Conservation (phyloP, 1,284 basidiomycete genomes). For the Irpex rosettiformis region DNA sequence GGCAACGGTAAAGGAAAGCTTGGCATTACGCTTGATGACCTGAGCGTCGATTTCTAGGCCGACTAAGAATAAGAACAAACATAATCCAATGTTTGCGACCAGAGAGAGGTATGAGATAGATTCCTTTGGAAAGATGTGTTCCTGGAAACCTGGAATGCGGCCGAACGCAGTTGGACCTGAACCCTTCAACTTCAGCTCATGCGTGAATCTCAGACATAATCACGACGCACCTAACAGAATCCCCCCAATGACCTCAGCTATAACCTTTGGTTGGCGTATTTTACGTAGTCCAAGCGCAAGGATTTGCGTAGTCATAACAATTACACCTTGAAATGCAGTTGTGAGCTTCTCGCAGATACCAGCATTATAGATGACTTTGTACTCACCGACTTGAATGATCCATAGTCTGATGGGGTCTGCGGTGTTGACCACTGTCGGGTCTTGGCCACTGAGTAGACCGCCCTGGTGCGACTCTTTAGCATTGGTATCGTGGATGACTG, state of each 20-base stretch:
- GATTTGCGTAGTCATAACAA: conserved; percentile 77
- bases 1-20: conserved; percentile 50
- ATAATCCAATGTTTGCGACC: conserved; percentile 90
- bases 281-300: conserved; percentile 69
- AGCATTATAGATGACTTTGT: neutral
- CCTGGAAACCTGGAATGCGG: conserved; percentile 74
- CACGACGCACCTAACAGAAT: conserved; percentile 67
- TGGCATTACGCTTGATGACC: conserved; percentile 77
- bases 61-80: conserved; percentile 90
- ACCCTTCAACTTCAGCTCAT: neutral
- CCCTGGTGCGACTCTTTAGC: conserved; percentile 42
- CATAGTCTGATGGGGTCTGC: conserved; percentile 81
- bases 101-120: conserved; percentile 82
- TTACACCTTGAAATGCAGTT: conserved; percentile 49
- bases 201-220: neutral
- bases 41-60: conserved; percentile 86
- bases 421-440: conserved; percentile 64
- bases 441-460: conserved; percentile 67
- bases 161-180: conserved; percentile 76
- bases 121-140: conserved; percentile 74
- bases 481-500: neutral
- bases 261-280: conserved; percentile 85
- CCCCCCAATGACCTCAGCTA: conserved; percentile 84
- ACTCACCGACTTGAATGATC: conserved; percentile 80
- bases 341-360: neutral